Evolutionary conservation across 179 eudicot genomes (phyloP).

Genomic region (Sideroxylon spinosum): DNA sequence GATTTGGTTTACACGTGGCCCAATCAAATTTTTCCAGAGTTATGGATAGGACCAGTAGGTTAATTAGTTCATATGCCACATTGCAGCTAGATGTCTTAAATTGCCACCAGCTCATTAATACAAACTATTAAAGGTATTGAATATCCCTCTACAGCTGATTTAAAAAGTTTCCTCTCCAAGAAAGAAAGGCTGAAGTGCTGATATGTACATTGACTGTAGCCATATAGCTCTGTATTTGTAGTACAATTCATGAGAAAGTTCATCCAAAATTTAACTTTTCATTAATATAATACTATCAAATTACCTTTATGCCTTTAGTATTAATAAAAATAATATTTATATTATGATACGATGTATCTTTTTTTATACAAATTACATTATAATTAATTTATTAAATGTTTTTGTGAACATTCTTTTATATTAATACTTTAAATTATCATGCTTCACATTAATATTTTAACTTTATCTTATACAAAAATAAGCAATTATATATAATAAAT

Average conservation of each 20-base stretch:
- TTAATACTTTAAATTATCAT: too few species aligned
- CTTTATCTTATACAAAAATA: too few species aligned
- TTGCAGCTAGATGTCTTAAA: neutral
- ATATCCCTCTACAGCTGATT: constrained; percentile 4
- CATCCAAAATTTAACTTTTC: too few species aligned
- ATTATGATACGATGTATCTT: too few species aligned
- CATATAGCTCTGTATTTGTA: constrained; percentile 70
- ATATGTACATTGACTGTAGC: constrained; percentile 57
- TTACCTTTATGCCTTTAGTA: too few species aligned
- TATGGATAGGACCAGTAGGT: neutral
- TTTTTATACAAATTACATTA: too few species aligned
- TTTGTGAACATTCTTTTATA: too few species aligned
- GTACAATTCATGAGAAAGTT: constrained; percentile 72
- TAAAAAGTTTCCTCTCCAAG: neutral
- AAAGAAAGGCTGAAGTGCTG: constrained; percentile 17
- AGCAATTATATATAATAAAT: too few species aligned
- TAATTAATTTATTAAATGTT: too few species aligned
- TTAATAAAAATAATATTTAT: too few species aligned
- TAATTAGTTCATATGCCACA: neutral
- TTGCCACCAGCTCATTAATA: constrained; percentile 2
- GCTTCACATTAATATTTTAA: too few species aligned
- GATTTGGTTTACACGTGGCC: neutral
- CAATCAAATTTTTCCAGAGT: neutral
- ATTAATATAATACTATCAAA: too few species aligned
- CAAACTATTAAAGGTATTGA: neutral